These are phyloP conservation scores for Colletotrichum liriopes DNA, from an alignment of 2,329 filamentous ascomycete genomes.

Conservation along the genomic window DNA sequence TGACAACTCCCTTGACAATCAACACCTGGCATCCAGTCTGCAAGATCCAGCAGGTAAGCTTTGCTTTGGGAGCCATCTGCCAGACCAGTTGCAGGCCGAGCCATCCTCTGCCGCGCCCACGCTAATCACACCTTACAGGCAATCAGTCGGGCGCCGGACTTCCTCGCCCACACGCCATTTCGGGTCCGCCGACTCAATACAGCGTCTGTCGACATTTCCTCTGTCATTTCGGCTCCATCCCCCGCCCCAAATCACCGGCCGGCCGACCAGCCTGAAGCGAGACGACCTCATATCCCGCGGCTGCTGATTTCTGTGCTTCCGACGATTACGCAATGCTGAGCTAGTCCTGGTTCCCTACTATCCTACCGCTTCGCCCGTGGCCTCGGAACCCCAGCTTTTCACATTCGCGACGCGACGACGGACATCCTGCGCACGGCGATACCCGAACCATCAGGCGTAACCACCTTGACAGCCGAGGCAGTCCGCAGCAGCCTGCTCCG, in stretches of 20 bases:
- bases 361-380: conserved; percentile 22
- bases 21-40: background rate
- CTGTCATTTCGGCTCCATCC: conserved; percentile 31
- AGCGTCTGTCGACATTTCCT: conserved; percentile 16
- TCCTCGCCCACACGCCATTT: conserved; percentile 5
- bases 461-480: conserved; percentile 5
- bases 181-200: background rate
- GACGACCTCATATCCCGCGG: conserved; percentile 9
- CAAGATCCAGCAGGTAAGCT: conserved; percentile 1
- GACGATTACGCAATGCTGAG: conserved; percentile 35
- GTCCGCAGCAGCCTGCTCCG: background rate
- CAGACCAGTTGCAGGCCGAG: background rate
- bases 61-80: background rate
- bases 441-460: background rate
- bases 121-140: background rate
- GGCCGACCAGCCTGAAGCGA: conserved; percentile 18
- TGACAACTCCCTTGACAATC: background rate
- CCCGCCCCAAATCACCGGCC: conserved; percentile 27
- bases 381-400: conserved; percentile 24
- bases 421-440: conserved; percentile 10
- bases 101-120: background rate
- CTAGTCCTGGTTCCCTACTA: conserved; percentile 22
- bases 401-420: conserved; percentile 21
- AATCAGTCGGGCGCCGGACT: conserved; percentile 5
- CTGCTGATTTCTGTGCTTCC: conserved; percentile 4